Evolutionary conservation across 176 grass and related monocot genomes (phyloP).

Genomic region (Eleusine coracana): DNA sequence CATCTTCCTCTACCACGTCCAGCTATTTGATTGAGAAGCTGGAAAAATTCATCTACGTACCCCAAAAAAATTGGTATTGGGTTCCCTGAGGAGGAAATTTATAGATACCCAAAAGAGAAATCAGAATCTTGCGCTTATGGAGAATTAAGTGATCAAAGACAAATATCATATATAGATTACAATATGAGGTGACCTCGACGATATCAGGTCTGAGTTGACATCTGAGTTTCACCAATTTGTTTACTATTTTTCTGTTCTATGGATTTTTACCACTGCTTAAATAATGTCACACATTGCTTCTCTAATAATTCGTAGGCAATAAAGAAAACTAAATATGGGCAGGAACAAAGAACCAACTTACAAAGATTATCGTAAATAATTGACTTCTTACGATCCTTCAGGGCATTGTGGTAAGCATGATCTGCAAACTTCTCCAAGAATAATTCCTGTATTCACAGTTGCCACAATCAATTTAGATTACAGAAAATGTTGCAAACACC

Average conservation of each 20-base stretch:
- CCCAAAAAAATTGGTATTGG: too few relatives aligned
- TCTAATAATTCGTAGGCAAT: background rate
- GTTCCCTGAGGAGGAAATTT: too few relatives aligned
- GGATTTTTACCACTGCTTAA: background rate
- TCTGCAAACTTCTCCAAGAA: conserved; percentile 79
- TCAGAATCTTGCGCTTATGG: too few relatives aligned
- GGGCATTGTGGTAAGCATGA: conserved; percentile 54
- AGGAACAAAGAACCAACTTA: conserved; percentile 50
- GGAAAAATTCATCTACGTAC: background rate
- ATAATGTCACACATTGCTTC: background rate
- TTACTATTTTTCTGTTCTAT: background rate
- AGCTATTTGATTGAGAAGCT: background rate
- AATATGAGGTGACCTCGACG: background rate
- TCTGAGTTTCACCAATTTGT: background rate
- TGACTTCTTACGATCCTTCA: conserved; percentile 69
- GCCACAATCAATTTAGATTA: conserved; percentile 6
- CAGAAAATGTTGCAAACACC: background rate
- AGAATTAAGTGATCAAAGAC: too few relatives aligned
- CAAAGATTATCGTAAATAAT: conserved; percentile 72
- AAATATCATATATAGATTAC: background rate
- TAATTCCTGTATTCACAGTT: conserved; percentile 67
- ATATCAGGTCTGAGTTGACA: background rate
- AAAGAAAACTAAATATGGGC: background rate
- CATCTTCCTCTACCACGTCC: background rate
- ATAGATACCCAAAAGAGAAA: too few relatives aligned